Conservation (phyloP, 768 basidiomycete species). For the Tubosaeta sp. region DNA sequence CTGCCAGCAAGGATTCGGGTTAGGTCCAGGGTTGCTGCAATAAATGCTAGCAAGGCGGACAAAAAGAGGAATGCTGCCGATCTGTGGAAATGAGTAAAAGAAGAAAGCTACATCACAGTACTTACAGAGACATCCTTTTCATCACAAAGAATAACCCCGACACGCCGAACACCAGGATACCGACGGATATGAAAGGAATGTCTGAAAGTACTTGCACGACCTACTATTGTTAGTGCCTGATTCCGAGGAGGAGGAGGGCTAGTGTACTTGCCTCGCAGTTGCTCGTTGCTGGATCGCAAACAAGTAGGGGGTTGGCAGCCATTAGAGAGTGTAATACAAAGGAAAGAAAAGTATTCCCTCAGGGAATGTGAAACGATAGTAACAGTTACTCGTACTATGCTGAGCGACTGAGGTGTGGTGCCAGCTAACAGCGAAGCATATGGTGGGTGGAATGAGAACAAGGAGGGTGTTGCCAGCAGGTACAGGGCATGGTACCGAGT, state of each 20-base stretch:
- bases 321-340: slow-evolving; percentile 11
- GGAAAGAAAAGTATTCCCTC: background rate
- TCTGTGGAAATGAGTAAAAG: slow-evolving; percentile 26
- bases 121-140: slow-evolving; percentile 51
- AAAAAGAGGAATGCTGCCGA: slow-evolving; percentile 49
- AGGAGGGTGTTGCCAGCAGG: background rate
- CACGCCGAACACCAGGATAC: slow-evolving; percentile 59
- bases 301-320: slow-evolving; percentile 11
- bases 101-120: slow-evolving; percentile 3
- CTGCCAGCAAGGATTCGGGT: slow-evolving; percentile 46
- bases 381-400: background rate
- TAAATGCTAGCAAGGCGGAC: slow-evolving; percentile 57
- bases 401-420: background rate
- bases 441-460: background rate
- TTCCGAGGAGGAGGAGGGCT: background rate
- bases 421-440: background rate
- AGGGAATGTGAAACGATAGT: background rate
- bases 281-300: slow-evolving; percentile 22
- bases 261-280: slow-evolving; percentile 39
- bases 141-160: slow-evolving; percentile 53
- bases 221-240: slow-evolving; percentile 30
- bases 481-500: background rate
- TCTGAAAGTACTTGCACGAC: slow-evolving; percentile 55
- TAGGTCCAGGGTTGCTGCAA: slow-evolving; percentile 61
- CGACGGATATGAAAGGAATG: slow-evolving; percentile 64